A percentile compares a stretch with the other conserved stretches of the same genome.
Evolutionary conservation across 2,329 filamentous ascomycete genomes (phyloP).

Genomic region (Claviceps paspali): DNA sequence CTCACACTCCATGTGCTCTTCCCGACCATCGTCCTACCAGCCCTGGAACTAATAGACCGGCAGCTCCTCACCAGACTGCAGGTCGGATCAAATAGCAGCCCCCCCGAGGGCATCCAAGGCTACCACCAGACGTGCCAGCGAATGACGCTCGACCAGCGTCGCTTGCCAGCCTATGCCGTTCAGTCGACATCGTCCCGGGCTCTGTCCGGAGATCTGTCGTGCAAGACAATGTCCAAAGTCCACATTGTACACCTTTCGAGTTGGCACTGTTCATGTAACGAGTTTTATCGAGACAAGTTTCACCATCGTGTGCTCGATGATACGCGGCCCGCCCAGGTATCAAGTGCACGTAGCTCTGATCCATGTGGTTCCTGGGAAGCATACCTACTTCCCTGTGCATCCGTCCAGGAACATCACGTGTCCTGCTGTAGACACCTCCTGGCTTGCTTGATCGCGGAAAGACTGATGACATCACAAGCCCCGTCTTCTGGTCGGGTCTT

Average conservation of each 20-base stretch:
- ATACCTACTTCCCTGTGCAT: background rate
- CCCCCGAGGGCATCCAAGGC: no score
- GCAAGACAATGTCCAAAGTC: slow-evolving; percentile 8
- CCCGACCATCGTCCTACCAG: slow-evolving; percentile 64
- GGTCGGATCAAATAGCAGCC: background rate
- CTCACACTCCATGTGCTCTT: slow-evolving; percentile 75
- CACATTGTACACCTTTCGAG: slow-evolving; percentile 61
- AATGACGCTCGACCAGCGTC: background rate
- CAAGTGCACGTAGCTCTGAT: background rate
- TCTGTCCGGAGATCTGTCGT: slow-evolving; percentile 10
- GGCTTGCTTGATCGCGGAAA: slow-evolving; percentile 61
- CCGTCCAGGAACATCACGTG: slow-evolving; percentile 18
- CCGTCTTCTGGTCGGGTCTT: slow-evolving; percentile 41
- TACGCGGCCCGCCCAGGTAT: background rate
- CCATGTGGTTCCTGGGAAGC: no score
- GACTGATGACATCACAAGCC: slow-evolving; percentile 42
- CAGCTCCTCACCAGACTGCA: slow-evolving; percentile 35
- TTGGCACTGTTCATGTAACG: slow-evolving; percentile 86
- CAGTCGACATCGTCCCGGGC: slow-evolving; percentile 35
- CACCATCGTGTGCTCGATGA: slow-evolving; percentile 11
- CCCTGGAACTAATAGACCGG: slow-evolving; percentile 76
- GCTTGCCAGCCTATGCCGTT: slow-evolving; percentile 40
- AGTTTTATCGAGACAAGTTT: slow-evolving; percentile 52
- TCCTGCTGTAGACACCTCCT: slow-evolving; percentile 79
- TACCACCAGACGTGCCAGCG: no score